Conservation (phyloP, 129 eudicot genomes). For the Heracleum sosnowskyi region DNA sequence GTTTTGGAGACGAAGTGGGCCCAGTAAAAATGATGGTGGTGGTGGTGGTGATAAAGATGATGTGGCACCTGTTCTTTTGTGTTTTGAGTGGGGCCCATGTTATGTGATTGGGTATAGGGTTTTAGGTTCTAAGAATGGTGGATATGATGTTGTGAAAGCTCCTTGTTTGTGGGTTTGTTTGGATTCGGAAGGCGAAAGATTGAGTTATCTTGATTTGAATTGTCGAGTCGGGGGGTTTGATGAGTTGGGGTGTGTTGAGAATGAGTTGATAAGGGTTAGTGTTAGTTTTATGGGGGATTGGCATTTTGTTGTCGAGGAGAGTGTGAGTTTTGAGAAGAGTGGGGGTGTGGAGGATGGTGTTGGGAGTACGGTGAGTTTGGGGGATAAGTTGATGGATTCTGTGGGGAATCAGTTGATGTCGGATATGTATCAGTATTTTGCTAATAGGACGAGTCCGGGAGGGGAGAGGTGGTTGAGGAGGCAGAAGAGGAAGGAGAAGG, state of each 20-base stretch:
- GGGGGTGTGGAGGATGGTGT: slow-evolving; percentile 17
- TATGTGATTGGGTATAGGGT: slow-evolving; percentile 65
- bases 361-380: neutral
- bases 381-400: slow-evolving; percentile 24
- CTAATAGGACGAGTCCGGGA: slow-evolving; percentile 65
- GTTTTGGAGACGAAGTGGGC: slow-evolving; percentile 69
- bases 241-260: slow-evolving; percentile 21
- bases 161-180: slow-evolving; percentile 60
- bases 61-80: slow-evolving; percentile 41
- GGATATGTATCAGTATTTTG: slow-evolving; percentile 73
- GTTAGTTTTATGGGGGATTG: slow-evolving; percentile 52
- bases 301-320: slow-evolving; percentile 68
- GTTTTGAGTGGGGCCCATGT: slow-evolving; percentile 78
- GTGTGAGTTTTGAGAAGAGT: slow-evolving; percentile 19
- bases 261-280: slow-evolving; percentile 49
- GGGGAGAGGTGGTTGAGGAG: slow-evolving; percentile 67
- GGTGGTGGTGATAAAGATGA: neutral
- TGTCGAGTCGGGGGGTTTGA: neutral
- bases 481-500: slow-evolving; percentile 85
- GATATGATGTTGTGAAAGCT: slow-evolving; percentile 40
- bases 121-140: slow-evolving; percentile 40
- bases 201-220: slow-evolving; percentile 49
- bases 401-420: slow-evolving; percentile 26
- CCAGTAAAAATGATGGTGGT: neutral
- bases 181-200: slow-evolving; percentile 40